Percentiles rank a stretch among this genome's conserved stretches.
These are phyloP conservation scores for Phytopythium oedochilum DNA, from an alignment of 352 stramenopile genomes.

Conservation along the genomic window DNA sequence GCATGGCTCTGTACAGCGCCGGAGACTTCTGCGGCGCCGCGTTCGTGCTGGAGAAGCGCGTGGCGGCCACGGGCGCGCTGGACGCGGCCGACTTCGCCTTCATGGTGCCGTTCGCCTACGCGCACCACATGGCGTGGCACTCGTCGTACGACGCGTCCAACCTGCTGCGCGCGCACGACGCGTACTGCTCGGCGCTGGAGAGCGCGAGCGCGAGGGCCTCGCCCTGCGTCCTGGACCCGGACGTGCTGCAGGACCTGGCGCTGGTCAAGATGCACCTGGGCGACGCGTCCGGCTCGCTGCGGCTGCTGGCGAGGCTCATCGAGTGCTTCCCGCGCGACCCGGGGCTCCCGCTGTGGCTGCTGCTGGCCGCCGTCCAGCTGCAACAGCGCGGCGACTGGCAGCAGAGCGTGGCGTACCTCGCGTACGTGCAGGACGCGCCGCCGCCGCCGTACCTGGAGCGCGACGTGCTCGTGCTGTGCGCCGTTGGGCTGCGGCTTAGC, in stretches of 20 bases:
- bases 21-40: conserved; percentile 63
- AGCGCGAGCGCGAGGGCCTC: neutral
- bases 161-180: conserved; percentile 36
- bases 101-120: conserved; percentile 38
- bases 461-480: conserved; percentile 52
- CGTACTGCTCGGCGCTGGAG: conserved; percentile 36
- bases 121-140: conserved; percentile 70
- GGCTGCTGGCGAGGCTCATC: conserved; percentile 52
- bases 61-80: conserved; percentile 8
- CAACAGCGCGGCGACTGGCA: conserved; percentile 48
- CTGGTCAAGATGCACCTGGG: conserved; percentile 63
- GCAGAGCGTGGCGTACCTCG: conserved; percentile 56
- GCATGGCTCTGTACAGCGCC: conserved; percentile 29
- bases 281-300: conserved; percentile 40
- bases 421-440: conserved; percentile 47
- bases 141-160: conserved; percentile 46
- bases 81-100: conserved; percentile 9
- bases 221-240: conserved; percentile 20
- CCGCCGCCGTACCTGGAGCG: conserved; percentile 49
- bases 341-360: conserved; percentile 43
- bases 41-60: conserved; percentile 34
- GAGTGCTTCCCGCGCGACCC: conserved; percentile 45
- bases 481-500: conserved; percentile 42
- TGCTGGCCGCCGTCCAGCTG: conserved; percentile 55
- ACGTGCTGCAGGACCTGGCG: conserved; percentile 51